A percentile compares a stretch with the other conserved stretches of the same genome.
These are phyloP conservation scores for Hemerocallis citrina DNA, from an alignment of 106 monocot genomes.

Conservation along the genomic window DNA sequence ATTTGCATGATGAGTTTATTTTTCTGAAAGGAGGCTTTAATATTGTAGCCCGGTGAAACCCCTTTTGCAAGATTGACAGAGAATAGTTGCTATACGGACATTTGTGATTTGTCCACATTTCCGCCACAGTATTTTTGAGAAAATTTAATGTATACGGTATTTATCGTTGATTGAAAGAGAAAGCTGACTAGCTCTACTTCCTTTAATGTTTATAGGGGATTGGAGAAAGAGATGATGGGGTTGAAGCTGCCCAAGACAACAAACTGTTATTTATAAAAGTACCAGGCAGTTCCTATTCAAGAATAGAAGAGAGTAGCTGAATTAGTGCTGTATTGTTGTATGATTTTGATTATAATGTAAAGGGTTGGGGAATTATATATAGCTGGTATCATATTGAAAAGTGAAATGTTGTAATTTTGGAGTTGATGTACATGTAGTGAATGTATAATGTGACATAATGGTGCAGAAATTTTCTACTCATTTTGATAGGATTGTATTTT, in stretches of 20 bases:
- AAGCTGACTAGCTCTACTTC: background rate
- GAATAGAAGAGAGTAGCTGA: background rate
- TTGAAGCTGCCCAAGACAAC: slow-evolving; percentile 17
- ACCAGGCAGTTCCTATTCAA: slow-evolving; percentile 77
- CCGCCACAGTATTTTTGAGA: background rate
- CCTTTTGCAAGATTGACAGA: background rate
- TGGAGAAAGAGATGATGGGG: slow-evolving; percentile 7
- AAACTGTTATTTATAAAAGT: slow-evolving; percentile 50
- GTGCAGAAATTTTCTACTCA: no score
- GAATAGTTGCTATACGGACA: background rate
- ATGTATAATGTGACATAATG: no score
- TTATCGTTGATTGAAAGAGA: background rate
- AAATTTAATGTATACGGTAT: background rate
- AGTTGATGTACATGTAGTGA: no score
- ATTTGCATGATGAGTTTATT: no score
- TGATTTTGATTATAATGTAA: no score
- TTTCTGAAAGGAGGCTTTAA: no score
- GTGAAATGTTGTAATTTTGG: no score
- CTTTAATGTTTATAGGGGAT: slow-evolving; percentile 16
- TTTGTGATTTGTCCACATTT: background rate
- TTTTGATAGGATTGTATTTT: no score
- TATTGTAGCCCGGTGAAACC: no score
- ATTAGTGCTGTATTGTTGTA: no score
- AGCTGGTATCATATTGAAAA: no score
- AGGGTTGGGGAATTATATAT: no score